Evolutionary conservation across 2,329 filamentous ascomycete genomes (phyloP), one percentile per base, ranked within the genome.

Genomic region (Aspergillus pseudonomiae): DNA sequence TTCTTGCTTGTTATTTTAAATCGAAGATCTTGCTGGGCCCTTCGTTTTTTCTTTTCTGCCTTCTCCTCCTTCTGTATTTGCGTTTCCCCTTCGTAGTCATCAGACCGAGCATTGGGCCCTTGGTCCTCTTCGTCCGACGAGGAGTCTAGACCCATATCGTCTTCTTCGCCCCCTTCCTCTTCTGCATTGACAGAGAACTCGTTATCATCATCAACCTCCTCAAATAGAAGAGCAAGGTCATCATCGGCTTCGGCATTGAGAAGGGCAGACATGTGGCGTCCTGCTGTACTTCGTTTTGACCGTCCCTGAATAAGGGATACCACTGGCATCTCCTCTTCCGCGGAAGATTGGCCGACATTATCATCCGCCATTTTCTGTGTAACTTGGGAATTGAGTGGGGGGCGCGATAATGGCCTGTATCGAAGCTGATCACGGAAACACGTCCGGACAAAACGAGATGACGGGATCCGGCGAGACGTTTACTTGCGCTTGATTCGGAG

Each of bases 21-120:
- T 39, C 86, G 86, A 63, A 93, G 89, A 32, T 88, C 89, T 64
- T 93, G 89, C 71, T 91, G 88, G 1, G 90, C 88, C 74, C 94
- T 96, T 68, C 93, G 88, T 79, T 97, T 97, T 76, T 92, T 92
- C 70, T 83, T 86, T 70, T 90, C 90, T 63, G 86, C 88, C 69
- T 88, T 89, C 63, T 90, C 92, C 70, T 91, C 87, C 67, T 87
- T 89, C 78, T 95, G 89, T 60, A 99, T 78, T 78, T 96, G 93
- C 71, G 89, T 91, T 79, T 99, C 95, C 39, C 95, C 95, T 62
- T 92, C 91, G 5, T 95, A 77, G 48, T 96, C 92, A 68, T 95
- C 88, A 24, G 84, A 78, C 43, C 73, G 73, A 59, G 75, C 77
- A 63, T 77, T 77, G 1, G 90, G 83, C 58, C 88, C 83, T 77